Percentiles rank a stretch among this genome's conserved stretches.
phyloP scores from a whole-genome alignment of 192 early-diverging fungal genomes.

The Entrophospora sp. region DNA sequence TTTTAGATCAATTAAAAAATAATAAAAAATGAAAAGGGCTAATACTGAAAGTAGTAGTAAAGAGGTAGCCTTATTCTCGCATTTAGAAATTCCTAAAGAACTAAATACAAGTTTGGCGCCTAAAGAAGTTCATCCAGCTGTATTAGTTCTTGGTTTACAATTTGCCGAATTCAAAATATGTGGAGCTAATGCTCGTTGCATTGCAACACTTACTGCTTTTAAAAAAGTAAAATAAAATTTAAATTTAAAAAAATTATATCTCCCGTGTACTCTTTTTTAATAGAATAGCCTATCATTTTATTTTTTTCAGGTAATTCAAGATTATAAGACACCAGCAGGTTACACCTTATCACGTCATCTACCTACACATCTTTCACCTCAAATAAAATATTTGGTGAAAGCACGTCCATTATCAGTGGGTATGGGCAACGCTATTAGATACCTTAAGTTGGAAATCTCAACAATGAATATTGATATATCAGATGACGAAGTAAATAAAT shows the following conservation, averaged over 20 bases:
- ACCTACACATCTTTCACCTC: slow-evolving; percentile 71
- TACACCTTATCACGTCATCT: slow-evolving; percentile 74
- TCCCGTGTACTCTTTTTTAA: not conserved
- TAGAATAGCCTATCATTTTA: not conserved
- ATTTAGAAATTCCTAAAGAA: slow-evolving; percentile 54
- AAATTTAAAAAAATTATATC: not conserved
- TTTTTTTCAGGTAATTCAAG: slow-evolving; percentile 67
- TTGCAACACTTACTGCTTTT: slow-evolving; percentile 84
- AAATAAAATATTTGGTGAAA: slow-evolving; percentile 82
- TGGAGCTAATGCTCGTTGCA: slow-evolving; percentile 85
- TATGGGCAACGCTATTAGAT: slow-evolving; percentile 89
- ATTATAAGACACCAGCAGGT: slow-evolving; percentile 81
- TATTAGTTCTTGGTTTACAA: slow-evolving; percentile 78
- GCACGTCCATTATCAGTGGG: slow-evolving; percentile 82
- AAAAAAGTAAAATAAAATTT: slow-evolving; percentile 45
- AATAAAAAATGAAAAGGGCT: not conserved
- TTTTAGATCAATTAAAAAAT: too few species aligned
- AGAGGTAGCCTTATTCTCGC: slow-evolving; percentile 63
- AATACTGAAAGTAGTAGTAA: slow-evolving; percentile 19
- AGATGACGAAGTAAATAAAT: slow-evolving; percentile 72
- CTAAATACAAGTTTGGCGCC: slow-evolving; percentile 35
- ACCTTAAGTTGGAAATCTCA: slow-evolving; percentile 79
- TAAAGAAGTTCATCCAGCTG: slow-evolving; percentile 76
- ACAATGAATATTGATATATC: slow-evolving; percentile 67
- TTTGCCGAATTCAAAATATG: slow-evolving; percentile 78